Evolutionary conservation across 139 green algal genomes (phyloP).

Genomic region (Microglena sp.): DNA sequence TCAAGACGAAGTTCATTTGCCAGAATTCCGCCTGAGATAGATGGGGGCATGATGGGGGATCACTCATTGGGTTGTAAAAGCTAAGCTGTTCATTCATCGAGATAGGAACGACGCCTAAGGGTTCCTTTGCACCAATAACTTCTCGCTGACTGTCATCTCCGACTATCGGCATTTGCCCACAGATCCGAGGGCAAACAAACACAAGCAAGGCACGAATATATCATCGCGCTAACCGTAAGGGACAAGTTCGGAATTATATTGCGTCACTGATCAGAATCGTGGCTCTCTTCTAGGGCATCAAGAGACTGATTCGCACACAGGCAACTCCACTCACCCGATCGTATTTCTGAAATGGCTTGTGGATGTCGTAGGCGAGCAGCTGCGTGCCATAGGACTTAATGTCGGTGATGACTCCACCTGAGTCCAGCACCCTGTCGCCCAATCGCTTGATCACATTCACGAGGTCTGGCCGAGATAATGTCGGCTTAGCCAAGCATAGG

Average conservation of each 20-base stretch:
- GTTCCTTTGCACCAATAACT: not conserved
- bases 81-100: not conserved
- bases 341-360: constrained; percentile 36
- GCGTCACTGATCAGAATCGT: not conserved
- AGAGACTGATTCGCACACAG: not conserved
- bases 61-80: not conserved
- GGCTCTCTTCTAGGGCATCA: not conserved
- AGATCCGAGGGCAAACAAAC: not conserved
- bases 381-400: constrained; percentile 58
- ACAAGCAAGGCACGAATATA: not conserved
- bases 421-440: constrained; percentile 38
- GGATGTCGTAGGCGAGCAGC: constrained; percentile 62
- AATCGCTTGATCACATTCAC: constrained; percentile 37
- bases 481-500: constrained; percentile 55
- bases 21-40: constrained; percentile 56
- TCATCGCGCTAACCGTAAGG: not conserved
- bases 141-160: not conserved
- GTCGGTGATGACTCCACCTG: constrained; percentile 61
- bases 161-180: not conserved
- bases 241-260: not conserved
- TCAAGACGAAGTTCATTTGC: constrained; percentile 64
- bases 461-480: constrained; percentile 20
- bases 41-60: not conserved
- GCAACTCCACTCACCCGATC: constrained; percentile 31
- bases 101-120: not conserved